phyloP scores from a whole-genome alignment of 768 basidiomycete species.

The Phlegmacium glaucopus region DNA sequence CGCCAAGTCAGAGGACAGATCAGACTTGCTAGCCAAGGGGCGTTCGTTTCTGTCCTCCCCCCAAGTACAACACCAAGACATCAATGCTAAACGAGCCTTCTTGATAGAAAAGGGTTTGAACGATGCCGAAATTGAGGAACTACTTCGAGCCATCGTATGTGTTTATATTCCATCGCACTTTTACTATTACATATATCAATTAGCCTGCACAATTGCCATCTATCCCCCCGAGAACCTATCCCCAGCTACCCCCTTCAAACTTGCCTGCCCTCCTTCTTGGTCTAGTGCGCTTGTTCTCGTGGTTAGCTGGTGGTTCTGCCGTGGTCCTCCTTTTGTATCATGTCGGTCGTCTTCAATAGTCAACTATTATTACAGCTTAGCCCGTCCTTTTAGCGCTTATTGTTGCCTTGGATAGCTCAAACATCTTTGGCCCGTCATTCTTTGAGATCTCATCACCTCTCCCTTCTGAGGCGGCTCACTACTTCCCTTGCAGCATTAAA shows the following conservation, averaged over 20 bases:
- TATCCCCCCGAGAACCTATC: conserved; percentile 73
- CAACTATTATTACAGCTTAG: not conserved
- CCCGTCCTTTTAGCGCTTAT: conserved; percentile 46
- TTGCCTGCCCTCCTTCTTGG: conserved; percentile 66
- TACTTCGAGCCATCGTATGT: conserved; percentile 57
- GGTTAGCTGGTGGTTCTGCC: conserved; percentile 65
- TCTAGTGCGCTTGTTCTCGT: conserved; percentile 55
- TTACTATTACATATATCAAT: not conserved
- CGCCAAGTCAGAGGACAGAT: conserved; percentile 4
- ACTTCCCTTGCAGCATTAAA: conserved; percentile 54
- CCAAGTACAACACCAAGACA: conserved; percentile 58
- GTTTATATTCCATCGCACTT: not conserved
- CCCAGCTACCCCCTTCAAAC: conserved; percentile 64
- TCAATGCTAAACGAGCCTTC: conserved; percentile 55
- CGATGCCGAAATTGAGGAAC: conserved; percentile 52
- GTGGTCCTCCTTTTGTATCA: conserved; percentile 60
- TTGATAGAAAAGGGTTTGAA: conserved; percentile 68
- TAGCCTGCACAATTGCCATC: conserved; percentile 39
- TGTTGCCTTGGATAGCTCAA: conserved; percentile 62
- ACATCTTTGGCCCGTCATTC: conserved; percentile 61
- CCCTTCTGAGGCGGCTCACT: conserved; percentile 51
- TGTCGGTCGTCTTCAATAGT: conserved; percentile 36
- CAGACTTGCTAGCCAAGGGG: conserved; percentile 50
- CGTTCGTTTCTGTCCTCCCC: conserved; percentile 65
- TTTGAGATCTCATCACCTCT: conserved; percentile 56